Base-by-base conservation (phyloP, 2,329 filamentous ascomycete genomes). In the Ceratocystis cubensis region DNA sequence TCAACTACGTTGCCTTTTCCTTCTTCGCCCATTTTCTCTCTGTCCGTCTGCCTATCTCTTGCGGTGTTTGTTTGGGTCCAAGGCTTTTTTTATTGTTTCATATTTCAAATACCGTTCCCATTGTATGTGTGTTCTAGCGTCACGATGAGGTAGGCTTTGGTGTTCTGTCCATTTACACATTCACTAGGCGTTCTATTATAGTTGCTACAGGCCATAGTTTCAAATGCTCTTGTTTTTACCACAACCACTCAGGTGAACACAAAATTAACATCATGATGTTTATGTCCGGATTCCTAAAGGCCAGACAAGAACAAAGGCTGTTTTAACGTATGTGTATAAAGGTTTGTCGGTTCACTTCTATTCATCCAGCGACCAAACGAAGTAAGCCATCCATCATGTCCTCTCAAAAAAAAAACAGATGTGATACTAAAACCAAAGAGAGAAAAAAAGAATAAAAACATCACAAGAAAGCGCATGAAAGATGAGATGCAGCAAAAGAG, bases 401-500 rank as follows among this genome's bases (percentile, higher is more conserved):
- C 37, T 41, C 37, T n/a, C 48, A 53, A 53, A 20, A 37, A 7
- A n/a, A 59, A 37, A 10, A 59, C 6, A 33, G 56, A 53, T 30
- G 56, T 10, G 30, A 59, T 59, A 59, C 25, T 59, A 17, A 25
- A 59, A 20, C 28, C 15, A 59, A n/a, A 22, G n/a, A 20, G 10
- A 28, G 4, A 61, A 33, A 17, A 30, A 22, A 65, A 5, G 10
- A n/a, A 44, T 30, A 17, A 62, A 48, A 41, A 41, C 37, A 15
- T 41, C 37, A 41, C 37, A 41, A 41, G 6, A 22, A 33, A 15
- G 56, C 45, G 45, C 57, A 30, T 41, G 37, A 44, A 33, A 62
- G 8, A 50, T 45, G 10, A 61, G 22, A 61, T 30, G n/a, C 6
- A 64, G 22, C 20, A 65, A 50, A 66, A 53, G 56, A 63, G 45